phyloP scores from a whole-genome alignment of 108 stramenopile genomes.

The Cyclostephanos tholiformis region DNA sequence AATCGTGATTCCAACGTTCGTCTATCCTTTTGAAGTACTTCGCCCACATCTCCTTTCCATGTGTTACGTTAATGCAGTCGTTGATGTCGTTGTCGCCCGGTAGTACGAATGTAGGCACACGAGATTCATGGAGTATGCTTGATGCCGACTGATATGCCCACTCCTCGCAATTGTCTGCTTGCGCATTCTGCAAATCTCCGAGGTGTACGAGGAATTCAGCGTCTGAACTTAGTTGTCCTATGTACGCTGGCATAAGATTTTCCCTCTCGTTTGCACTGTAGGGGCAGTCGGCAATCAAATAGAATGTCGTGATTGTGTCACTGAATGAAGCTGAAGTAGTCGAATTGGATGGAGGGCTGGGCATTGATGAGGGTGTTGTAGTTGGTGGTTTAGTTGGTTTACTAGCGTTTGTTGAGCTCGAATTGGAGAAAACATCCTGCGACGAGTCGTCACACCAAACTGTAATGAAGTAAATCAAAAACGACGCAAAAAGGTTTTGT shows the following conservation, averaged over 20 bases:
- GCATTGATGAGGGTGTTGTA: background rate
- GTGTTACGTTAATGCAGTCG: too few species aligned
- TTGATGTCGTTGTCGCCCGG: too few species aligned
- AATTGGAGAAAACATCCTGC: background rate
- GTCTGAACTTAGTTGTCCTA: constrained; percentile 49
- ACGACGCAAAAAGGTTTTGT: background rate
- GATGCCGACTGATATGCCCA: constrained; percentile 46
- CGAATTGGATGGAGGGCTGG: too few species aligned
- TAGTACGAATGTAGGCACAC: too few species aligned
- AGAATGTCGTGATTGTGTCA: constrained; percentile 49
- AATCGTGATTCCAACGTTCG: constrained; percentile 34
- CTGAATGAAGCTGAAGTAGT: too few species aligned
- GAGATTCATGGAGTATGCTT: constrained; percentile 32
- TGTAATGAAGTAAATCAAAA: background rate
- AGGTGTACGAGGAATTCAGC: constrained; percentile 74
- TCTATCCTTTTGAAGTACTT: constrained; percentile 61
- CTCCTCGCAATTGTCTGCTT: constrained; percentile 50
- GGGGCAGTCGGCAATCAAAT: constrained; percentile 73
- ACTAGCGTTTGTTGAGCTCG: too few species aligned
- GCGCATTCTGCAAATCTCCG: constrained; percentile 71
- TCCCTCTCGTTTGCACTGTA: constrained; percentile 48
- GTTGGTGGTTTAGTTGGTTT: background rate
- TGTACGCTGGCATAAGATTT: constrained; percentile 41
- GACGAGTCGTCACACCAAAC: constrained; percentile 1
- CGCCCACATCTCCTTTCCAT: too few species aligned